These are phyloP conservation scores for Geotrichum candidum DNA, from an alignment of 1,139 yeast species.

Conservation along the genomic window DNA sequence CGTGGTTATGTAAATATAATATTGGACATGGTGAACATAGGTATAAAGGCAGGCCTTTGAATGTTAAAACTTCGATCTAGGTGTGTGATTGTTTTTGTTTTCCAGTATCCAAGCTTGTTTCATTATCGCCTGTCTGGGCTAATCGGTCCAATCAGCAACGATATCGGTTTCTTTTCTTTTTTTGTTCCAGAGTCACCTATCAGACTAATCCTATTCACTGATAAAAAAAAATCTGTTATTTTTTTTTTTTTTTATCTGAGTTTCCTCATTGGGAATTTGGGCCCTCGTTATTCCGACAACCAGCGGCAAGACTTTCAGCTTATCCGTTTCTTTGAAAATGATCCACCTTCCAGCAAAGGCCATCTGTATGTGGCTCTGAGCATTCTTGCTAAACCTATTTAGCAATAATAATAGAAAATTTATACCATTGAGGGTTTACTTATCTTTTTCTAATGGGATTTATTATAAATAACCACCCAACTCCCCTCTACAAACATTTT, in stretches of 20 bases:
- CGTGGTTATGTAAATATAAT: too few species aligned
- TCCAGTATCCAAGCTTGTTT: neutral
- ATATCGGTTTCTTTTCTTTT: neutral
- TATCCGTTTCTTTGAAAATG: neutral
- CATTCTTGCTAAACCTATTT: neutral
- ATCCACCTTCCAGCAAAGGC: neutral
- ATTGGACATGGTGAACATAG: too few species aligned
- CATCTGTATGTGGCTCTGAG: neutral
- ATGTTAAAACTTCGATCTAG: too few species aligned
- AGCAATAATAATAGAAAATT: neutral
- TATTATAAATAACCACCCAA: neutral
- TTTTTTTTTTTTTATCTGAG: neutral
- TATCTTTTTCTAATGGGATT: neutral
- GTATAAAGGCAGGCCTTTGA: too few species aligned
- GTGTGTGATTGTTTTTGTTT: neutral
- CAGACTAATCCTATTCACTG: neutral
- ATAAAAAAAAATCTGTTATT: neutral
- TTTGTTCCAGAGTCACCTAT: neutral
- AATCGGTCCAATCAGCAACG: neutral
- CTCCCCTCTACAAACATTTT: neutral
- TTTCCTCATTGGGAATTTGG: neutral
- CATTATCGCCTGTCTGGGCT: neutral
- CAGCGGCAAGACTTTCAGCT: neutral
- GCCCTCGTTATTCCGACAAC: neutral
- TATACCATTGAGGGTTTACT: neutral